These are phyloP conservation scores for Boletus subcaerulescens DNA, from an alignment of 768 basidiomycete genomes.

Conservation along the genomic window DNA sequence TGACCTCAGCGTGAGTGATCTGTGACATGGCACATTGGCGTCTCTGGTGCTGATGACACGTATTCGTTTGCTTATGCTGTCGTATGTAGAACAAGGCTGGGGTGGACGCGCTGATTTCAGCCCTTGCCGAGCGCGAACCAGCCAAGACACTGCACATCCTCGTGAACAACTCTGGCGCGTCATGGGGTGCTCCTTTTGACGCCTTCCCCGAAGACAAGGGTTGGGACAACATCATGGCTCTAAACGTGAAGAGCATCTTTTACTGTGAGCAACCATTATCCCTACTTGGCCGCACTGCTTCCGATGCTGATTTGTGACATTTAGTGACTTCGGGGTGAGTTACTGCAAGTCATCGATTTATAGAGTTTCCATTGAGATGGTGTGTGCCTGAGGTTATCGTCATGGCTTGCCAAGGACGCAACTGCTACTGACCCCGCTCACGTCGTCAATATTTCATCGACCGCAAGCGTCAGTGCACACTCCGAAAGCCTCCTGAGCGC, in stretches of 20 bases:
- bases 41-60: background rate
- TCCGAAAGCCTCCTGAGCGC: slow-evolving; percentile 49
- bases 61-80: background rate
- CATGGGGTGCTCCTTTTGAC: slow-evolving; percentile 72
- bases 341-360: background rate
- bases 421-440: slow-evolving; percentile 63
- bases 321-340: slow-evolving; percentile 45
- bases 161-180: slow-evolving; percentile 78
- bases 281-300: background rate
- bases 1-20: slow-evolving; percentile 59
- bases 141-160: slow-evolving; percentile 69
- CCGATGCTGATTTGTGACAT: background rate
- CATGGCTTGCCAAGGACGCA: slow-evolving; percentile 63
- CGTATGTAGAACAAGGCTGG: slow-evolving; percentile 67
- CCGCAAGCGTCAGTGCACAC: slow-evolving; percentile 51
- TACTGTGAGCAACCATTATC: slow-evolving; percentile 51
- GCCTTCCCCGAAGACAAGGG: slow-evolving; percentile 78
- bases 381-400: slow-evolving; percentile 28
- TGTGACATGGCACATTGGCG: background rate
- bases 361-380: background rate
- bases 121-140: slow-evolving; percentile 64
- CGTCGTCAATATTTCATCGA: slow-evolving; percentile 82
- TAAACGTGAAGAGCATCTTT: slow-evolving; percentile 85
- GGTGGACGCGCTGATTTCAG: slow-evolving; percentile 65
- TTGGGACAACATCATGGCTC: slow-evolving; percentile 79